Percentiles rank a stretch among this genome's conserved stretches.
Conservation (phyloP, 2,329 filamentous ascomycete species). For the Pseudogymnoascus sp. region DNA sequence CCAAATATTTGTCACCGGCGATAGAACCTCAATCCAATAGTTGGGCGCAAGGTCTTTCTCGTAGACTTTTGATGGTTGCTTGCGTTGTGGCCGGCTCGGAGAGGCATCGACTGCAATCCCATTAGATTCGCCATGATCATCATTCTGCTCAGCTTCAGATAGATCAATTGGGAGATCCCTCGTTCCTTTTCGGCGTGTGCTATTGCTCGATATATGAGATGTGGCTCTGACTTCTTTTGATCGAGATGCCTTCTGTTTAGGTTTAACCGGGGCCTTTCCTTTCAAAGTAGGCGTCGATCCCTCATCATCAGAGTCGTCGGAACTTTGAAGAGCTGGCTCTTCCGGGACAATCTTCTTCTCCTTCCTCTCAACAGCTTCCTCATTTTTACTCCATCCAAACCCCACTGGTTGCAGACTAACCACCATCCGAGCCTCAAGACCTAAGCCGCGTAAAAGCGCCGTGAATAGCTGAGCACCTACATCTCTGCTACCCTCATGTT, state of each 20-base stretch:
- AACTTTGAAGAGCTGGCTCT: slow-evolving; percentile 36
- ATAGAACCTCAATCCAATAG: slow-evolving; percentile 90
- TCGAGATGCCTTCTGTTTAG: slow-evolving; percentile 16
- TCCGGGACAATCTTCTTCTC: slow-evolving; percentile 23
- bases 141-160: slow-evolving; percentile 41
- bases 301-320: slow-evolving; percentile 23
- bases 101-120: slow-evolving; percentile 53
- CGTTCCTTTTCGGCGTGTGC: slow-evolving; percentile 22
- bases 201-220: slow-evolving; percentile 16
- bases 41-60: slow-evolving; percentile 76
- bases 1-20: slow-evolving; percentile 71
- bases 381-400: slow-evolving; percentile 83
- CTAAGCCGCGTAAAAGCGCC: slow-evolving; percentile 71
- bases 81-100: slow-evolving; percentile 18
- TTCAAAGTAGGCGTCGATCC: neutral
- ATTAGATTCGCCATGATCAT: slow-evolving; percentile 44
- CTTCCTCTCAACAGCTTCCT: slow-evolving; percentile 58
- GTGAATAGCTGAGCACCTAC: slow-evolving; percentile 87
- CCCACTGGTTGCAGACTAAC: slow-evolving; percentile 79
- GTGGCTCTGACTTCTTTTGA: slow-evolving; percentile 22
- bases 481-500: slow-evolving; percentile 76
- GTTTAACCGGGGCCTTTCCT: slow-evolving; percentile 22
- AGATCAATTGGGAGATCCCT: slow-evolving; percentile 37
- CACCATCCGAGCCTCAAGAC: slow-evolving; percentile 76
- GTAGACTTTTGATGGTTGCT: slow-evolving; percentile 43